Evolutionary conservation across 1,284 basidiomycete genomes (phyloP), one percentile per base, ranked within the genome.

Genomic region (Albatrellus sp.): DNA sequence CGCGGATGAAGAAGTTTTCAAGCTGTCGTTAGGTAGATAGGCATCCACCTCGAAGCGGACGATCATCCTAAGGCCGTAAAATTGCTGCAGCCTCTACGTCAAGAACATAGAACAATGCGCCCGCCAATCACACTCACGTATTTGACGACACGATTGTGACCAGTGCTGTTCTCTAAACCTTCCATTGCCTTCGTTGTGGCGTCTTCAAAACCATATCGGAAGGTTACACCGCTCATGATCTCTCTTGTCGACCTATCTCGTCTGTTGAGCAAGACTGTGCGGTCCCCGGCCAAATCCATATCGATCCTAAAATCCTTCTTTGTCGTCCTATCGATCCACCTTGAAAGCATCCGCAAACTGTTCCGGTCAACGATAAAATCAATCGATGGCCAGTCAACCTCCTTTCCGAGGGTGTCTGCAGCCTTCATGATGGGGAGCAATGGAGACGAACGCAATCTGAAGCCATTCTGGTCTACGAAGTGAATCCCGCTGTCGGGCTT

Each of bases 321-420:
- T 7, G 10, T 19, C 8, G 28, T 29, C 50, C 57, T 60, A n/a
- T 55, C 55, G 40, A 72, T 60, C 75, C 75, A 80, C 14, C 73
- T 59, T 13, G 73, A 50, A 5, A 80, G 61, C 55, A 77, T 78
- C 11, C 76, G 63, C 20, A 80, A 60, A 13, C 63, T 65, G 52
- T 78, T 79, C 3, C 77, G 64, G 53, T 78, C 75, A 0, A 74
- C 75, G 44, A 80, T 61, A 46, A 79, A 59, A 53, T 80, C 75
- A 35, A 75, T 55, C 0, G 58, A 48, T 3, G 61, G 44, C 70
- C 76, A 76, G 46, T 73, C 64, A 40, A 77, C 29, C 37, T 44
- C 31, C 36, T 60, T 57, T 11, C 55, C 53, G n/a, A 64, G 53
- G 14, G 59, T 55, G 47, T 74, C 71, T 9, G 73, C 70, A 0